Base-by-base conservation (phyloP, 2,329 filamentous ascomycete species). In the Clathrospora elynae region DNA sequence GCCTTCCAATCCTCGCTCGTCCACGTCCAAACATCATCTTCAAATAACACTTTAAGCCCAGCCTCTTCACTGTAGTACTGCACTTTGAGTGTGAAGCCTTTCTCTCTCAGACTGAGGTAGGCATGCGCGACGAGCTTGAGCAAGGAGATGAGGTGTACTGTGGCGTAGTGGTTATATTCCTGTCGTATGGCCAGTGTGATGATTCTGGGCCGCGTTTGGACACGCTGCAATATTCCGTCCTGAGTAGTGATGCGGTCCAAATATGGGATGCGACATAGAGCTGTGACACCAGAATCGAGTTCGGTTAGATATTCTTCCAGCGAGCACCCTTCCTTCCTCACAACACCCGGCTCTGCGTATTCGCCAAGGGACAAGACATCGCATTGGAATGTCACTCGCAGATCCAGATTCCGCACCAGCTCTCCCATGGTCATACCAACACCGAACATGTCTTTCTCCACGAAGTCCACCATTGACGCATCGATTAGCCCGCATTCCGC, bases 21-120 rank as follows among this genome's bases (percentile, higher is more conserved):
- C 49, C 40, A 49, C 10, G 13, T 25, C 30, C 40, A 45, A 12
- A 23, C 37, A 14, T 45, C 45, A 4, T 51, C 34, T 9, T 42
- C 29, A 22, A 49, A 46, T 1, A 38, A 11, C 3, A 34, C 5
- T 11, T 38, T 36, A 4, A 51, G 16, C 9, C 36, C 30, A 17
- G 37, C 13, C 11, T 19, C 35, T 26, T 42, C 41, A 22, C 35
- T 46, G 5, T 28, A 24, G n/a, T 46, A 51, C 10, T 36, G 34
- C 2, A 36, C 8, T 22, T 37, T 51, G 12, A 39, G 19, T n/a
- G 31, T 20, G 14, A 49, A 51, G 1, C 34, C 45, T 7, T 39
- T 46, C 2, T 11, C 25, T 14, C 26, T 42, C 20, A 49, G 14
- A 5, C 29, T 37, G 5, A 40, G 32, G 26, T 35, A 46, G 16